Conservation (phyloP, 169 alveolate species). For the Plasmodium gaboni region DNA sequence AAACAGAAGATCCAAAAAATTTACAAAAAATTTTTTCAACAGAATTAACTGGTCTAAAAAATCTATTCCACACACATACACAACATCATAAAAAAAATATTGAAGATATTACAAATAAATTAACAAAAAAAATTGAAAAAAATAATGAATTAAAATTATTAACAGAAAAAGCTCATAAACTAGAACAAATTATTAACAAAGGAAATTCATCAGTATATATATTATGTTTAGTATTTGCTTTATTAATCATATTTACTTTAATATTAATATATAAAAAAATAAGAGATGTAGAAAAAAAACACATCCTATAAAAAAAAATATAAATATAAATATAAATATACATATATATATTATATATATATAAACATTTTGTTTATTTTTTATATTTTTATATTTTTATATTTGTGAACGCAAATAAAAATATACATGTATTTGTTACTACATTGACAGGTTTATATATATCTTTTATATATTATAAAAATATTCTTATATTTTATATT, state of each 20-base stretch:
- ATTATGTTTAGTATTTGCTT: constrained; percentile 34
- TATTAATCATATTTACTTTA: constrained; percentile 26
- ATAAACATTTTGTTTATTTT: no score
- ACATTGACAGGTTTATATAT: no score
- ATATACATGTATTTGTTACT: no score
- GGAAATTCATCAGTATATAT: constrained; percentile 42
- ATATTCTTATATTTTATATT: no score
- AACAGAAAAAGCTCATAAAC: constrained; percentile 65
- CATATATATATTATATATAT: no score
- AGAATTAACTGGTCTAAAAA: constrained; percentile 64
- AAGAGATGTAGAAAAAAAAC: constrained; percentile 73
- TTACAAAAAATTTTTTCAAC: constrained; percentile 56
- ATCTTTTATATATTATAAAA: no score
- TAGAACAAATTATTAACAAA: constrained; percentile 57
- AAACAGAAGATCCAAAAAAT: constrained; percentile 50
- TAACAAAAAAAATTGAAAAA: constrained; percentile 38
- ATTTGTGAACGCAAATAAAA: no score
- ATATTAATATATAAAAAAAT: constrained; percentile 56
- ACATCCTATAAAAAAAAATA: constrained; percentile 20
- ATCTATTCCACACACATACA: constrained; percentile 65
- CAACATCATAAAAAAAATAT: constrained; percentile 62
- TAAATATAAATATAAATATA: no score
- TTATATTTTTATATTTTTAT: no score
- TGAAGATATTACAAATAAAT: constrained; percentile 45
- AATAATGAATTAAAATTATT: constrained; percentile 51